Conservation (phyloP, 495 filamentous ascomycete genomes). For the Hapsidospora chrysogenum region DNA sequence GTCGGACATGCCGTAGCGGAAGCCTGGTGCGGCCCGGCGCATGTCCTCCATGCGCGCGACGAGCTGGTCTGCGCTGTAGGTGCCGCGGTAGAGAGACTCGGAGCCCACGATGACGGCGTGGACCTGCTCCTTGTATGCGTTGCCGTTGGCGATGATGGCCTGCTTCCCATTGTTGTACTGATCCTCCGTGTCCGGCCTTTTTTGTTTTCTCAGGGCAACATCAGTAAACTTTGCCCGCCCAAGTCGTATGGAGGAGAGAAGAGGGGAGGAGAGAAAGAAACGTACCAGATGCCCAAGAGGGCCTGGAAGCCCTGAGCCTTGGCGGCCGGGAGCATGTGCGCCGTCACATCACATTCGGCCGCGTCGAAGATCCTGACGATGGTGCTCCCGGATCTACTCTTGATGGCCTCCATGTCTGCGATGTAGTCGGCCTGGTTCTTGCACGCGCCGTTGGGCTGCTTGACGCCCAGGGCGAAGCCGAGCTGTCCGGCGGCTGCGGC, state of each 20-base stretch:
- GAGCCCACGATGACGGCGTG: conserved; percentile 67
- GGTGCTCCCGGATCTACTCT: conserved; percentile 15
- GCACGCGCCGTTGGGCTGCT: conserved; percentile 38
- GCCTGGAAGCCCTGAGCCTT: conserved; percentile 57
- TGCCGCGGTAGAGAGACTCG: conserved; percentile 59
- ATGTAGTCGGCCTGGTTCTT: conserved; percentile 49
- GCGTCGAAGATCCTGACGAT: conserved; percentile 60
- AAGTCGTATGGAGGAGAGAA: no score
- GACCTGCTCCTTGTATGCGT: conserved; percentile 37
- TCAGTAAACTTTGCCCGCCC: no score
- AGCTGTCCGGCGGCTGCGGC: conserved; percentile 24
- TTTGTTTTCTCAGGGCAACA: no score
- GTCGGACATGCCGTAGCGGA: conserved; percentile 63
- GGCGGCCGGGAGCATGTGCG: conserved; percentile 55
- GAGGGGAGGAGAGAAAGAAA: no score
- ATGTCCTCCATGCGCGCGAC: conserved; percentile 45
- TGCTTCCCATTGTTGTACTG: conserved; percentile 46
- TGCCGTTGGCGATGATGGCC: conserved; percentile 33
- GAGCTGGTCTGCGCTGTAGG: conserved; percentile 47
- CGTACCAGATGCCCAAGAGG: conserved; percentile 67
- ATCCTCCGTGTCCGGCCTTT: conserved; percentile 50
- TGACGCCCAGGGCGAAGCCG: conserved; percentile 39
- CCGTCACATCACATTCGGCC: conserved; percentile 46
- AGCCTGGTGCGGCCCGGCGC: conserved; percentile 26
- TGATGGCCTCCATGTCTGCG: conserved; percentile 46